phyloP scores from a whole-genome alignment of 2,329 filamentous ascomycete genomes.

The Colletotrichum brevisporum region DNA sequence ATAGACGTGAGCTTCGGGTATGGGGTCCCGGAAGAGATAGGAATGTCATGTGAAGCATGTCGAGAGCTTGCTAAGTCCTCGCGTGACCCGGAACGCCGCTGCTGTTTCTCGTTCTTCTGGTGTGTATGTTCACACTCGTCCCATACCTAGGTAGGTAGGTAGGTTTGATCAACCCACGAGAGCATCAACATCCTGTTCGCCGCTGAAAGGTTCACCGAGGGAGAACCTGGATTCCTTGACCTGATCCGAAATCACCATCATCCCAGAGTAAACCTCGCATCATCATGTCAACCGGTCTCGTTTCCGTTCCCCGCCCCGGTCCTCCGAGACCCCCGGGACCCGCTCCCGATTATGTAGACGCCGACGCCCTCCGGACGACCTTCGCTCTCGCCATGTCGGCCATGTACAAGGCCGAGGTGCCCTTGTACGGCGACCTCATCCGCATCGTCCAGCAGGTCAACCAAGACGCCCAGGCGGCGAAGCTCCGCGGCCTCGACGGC shows the following conservation, averaged over 20 bases:
- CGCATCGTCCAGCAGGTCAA: constrained; percentile 49
- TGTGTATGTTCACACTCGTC: background rate
- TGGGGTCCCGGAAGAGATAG: constrained; percentile 2
- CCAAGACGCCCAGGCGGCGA: constrained; percentile 17
- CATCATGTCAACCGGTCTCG: constrained; percentile 13
- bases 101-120: too few species aligned
- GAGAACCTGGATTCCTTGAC: too few species aligned
- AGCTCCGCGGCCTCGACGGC: background rate
- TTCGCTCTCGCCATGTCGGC: constrained; percentile 51
- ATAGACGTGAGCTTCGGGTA: constrained; percentile 3
- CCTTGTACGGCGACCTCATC: constrained; percentile 51
- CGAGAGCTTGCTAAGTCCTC: background rate
- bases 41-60: constrained; percentile 7
- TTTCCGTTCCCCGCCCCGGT: constrained; percentile 5
- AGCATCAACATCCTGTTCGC: background rate
- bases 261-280: too few species aligned
- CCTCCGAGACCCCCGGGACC: background rate
- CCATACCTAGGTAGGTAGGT: background rate
- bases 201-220: too few species aligned
- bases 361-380: constrained; percentile 44
- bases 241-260: too few species aligned
- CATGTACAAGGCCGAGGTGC: constrained; percentile 54
- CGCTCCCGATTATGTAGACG: constrained; percentile 28
- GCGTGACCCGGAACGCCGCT: background rate
- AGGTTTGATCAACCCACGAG: background rate